Conservation (phyloP, 257 asterid species). For the Coffea eugenioides region DNA sequence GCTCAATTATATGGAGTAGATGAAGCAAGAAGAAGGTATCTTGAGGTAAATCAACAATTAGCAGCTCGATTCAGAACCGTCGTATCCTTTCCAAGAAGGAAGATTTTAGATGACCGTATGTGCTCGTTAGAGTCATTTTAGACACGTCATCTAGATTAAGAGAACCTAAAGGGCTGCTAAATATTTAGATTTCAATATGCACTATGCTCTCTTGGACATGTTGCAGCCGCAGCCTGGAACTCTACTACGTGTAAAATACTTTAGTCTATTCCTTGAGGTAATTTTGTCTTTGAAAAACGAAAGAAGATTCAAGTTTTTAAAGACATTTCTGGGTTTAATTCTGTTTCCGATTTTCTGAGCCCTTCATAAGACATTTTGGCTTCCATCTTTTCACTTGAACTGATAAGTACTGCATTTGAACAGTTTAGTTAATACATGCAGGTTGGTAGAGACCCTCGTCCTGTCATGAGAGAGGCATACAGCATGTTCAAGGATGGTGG, state of each 20-base stretch:
- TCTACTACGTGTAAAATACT: background rate
- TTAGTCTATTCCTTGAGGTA: background rate
- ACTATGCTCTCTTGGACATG: background rate
- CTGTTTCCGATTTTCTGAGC: background rate
- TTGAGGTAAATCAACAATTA: slow-evolving; percentile 47
- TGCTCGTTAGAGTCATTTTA: background rate
- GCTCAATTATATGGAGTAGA: slow-evolving; percentile 75
- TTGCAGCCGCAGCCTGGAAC: background rate
- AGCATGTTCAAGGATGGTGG: slow-evolving; percentile 77
- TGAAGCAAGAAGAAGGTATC: slow-evolving; percentile 77
- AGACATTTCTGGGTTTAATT: background rate
- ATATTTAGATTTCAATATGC: background rate
- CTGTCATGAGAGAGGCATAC: slow-evolving; percentile 76
- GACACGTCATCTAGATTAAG: background rate
- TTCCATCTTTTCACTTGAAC: background rate
- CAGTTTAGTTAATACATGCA: slow-evolving; percentile 27
- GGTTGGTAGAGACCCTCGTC: slow-evolving; percentile 85
- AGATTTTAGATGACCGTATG: background rate
- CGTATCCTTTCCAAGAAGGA: background rate
- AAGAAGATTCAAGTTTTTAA: background rate
- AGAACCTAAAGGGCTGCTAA: background rate
- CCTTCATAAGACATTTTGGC: background rate
- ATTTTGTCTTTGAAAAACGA: background rate
- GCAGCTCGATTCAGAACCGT: background rate
- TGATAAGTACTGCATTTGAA: background rate